Conservation (phyloP, 805 yeast genomes). For the Myxozyma geophila region DNA sequence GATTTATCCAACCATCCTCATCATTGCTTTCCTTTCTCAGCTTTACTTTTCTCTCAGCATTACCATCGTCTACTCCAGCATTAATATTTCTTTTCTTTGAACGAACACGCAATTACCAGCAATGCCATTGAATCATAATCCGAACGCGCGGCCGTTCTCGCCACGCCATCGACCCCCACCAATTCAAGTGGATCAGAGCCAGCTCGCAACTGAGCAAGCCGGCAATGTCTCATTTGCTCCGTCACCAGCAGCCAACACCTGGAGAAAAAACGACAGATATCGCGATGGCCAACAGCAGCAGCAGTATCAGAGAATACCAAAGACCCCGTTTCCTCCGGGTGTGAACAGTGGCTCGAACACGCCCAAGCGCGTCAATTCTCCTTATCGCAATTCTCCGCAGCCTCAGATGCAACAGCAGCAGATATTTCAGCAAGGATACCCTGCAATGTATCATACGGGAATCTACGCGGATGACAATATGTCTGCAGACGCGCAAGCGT, state of each 20-base stretch:
- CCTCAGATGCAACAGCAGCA: background rate
- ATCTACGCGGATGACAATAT: conserved; percentile 9
- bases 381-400: conserved; percentile 11
- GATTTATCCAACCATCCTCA: no score
- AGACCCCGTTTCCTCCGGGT: conserved; percentile 6
- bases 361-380: conserved; percentile 6
- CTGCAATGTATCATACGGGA: background rate
- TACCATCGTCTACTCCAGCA: background rate
- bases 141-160: conserved; percentile 23
- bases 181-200: conserved; percentile 5
- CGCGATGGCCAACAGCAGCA: background rate
- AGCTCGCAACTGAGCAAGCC: background rate
- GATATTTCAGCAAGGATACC: background rate
- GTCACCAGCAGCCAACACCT: background rate
- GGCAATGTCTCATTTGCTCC: conserved; percentile 2
- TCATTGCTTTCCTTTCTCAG: no score
- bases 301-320: background rate
- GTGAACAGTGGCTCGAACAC: background rate
- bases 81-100: conserved; percentile 1
- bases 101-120: background rate
- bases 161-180: conserved; percentile 32
- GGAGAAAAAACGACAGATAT: background rate
- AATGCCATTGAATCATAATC: conserved; percentile 20
- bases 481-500: conserved; percentile 34
- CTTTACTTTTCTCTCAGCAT: background rate